These are phyloP conservation scores for Hymenoscyphus repandus DNA, from an alignment of 2,329 filamentous ascomycete species.

Conservation along the genomic window DNA sequence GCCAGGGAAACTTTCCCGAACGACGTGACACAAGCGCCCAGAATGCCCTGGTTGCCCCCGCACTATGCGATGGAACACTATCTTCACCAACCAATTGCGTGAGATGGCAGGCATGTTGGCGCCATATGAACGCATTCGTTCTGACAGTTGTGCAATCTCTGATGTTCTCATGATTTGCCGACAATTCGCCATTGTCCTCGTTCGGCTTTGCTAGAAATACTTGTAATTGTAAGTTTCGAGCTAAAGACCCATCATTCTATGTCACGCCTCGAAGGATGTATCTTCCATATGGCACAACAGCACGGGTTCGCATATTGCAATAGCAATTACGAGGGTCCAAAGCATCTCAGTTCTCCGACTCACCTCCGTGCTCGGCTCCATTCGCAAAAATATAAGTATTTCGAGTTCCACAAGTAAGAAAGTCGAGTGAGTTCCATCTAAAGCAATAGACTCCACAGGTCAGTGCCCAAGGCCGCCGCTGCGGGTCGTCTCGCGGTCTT, in stretches of 20 bases:
- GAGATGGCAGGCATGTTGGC: constrained; percentile 5
- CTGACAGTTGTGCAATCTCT: not conserved
- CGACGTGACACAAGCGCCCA: not conserved
- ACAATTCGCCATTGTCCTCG: constrained; percentile 1
- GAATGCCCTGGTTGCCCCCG: constrained; percentile 1
- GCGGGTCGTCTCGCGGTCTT: not conserved
- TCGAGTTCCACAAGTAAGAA: too few relatives aligned
- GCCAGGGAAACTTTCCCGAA: too few relatives aligned
- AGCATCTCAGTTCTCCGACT: too few relatives aligned
- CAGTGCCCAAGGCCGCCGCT: not conserved
- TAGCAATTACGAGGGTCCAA: too few relatives aligned
- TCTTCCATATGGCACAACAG: too few relatives aligned
- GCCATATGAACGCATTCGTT: constrained; percentile 6
- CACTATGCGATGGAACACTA: constrained; percentile 6
- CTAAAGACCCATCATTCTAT: not conserved
- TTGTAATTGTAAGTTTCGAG: too few relatives aligned
- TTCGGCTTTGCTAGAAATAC: not conserved
- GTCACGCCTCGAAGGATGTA: not conserved
- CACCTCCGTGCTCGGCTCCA: too few relatives aligned
- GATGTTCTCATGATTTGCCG: constrained; percentile 6
- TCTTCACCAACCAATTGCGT: not conserved
- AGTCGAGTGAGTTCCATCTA: too few relatives aligned
- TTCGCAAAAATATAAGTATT: too few relatives aligned
- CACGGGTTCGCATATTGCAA: too few relatives aligned
- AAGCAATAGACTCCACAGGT: too few relatives aligned